phyloP scores from a whole-genome alignment of 1,139 yeast species.

The Saccharomyces hybrid region DNA sequence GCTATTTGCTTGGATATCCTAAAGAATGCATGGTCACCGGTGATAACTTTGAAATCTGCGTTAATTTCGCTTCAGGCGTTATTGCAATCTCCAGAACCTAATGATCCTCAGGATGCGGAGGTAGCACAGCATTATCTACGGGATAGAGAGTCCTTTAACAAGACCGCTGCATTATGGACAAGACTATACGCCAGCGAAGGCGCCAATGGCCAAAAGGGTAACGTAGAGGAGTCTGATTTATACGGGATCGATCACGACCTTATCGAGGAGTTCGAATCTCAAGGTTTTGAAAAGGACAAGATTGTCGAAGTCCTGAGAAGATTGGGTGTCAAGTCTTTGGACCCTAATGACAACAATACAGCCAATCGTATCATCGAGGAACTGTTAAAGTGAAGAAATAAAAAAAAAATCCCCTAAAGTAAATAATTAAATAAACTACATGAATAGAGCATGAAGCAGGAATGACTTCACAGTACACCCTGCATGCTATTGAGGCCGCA shows the following conservation, averaged over 20 bases:
- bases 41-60: slow-evolving; percentile 81
- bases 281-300: slow-evolving; percentile 79
- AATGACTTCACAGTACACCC: background rate
- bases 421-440: background rate
- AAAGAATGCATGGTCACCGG: slow-evolving; percentile 98
- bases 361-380: slow-evolving; percentile 76
- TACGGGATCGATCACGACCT: slow-evolving; percentile 72
- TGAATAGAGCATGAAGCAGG: background rate
- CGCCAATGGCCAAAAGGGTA: slow-evolving; percentile 9
- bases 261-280: slow-evolving; percentile 66
- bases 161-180: slow-evolving; percentile 88
- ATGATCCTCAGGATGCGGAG: slow-evolving; percentile 96
- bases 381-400: slow-evolving; percentile 39
- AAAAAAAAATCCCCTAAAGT: background rate
- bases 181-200: slow-evolving; percentile 53
- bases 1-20: slow-evolving; percentile 91
- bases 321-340: slow-evolving; percentile 62
- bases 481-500: background rate
- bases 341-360: slow-evolving; percentile 54
- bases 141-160: slow-evolving; percentile 65
- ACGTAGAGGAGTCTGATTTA: slow-evolving; percentile 45
- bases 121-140: slow-evolving; percentile 80
- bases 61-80: slow-evolving; percentile 85
- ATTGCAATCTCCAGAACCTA: slow-evolving; percentile 91
- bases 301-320: slow-evolving; percentile 68